Evolutionary conservation across 2,329 filamentous ascomycete genomes (phyloP).

Genomic region (Talaromyces sp.): DNA sequence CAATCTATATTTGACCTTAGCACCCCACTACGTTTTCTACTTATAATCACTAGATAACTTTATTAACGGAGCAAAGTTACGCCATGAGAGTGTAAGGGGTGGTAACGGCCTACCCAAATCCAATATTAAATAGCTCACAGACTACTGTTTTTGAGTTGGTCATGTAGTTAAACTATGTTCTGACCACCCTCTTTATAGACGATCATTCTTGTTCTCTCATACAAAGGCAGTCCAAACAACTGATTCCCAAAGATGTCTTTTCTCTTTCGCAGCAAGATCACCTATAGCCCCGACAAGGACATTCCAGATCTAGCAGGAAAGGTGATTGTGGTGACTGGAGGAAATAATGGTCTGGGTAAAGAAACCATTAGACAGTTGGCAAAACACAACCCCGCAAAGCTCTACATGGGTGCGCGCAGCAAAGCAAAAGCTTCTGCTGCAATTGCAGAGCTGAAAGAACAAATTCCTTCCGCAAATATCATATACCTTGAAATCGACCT

Average conservation of each 20-base stretch:
- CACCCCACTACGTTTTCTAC: no score
- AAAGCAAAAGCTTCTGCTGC: background rate
- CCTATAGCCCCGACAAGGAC: slow-evolving; percentile 38
- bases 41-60: no score
- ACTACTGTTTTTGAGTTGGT: background rate
- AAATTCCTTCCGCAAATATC: background rate
- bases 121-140: background rate
- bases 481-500: background rate
- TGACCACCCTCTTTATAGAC: background rate
- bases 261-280: slow-evolving; percentile 17
- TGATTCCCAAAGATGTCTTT: slow-evolving; percentile 25
- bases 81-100: no score
- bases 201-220: background rate
- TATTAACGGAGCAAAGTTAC: no score
- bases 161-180: background rate
- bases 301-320: slow-evolving; percentile 48
- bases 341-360: slow-evolving; percentile 36
- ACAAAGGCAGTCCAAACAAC: background rate
- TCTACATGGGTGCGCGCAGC: background rate
- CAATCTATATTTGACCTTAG: no score
- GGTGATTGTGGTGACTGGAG: slow-evolving; percentile 53
- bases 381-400: background rate
- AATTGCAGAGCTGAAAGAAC: background rate
- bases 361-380: slow-evolving; percentile 4
- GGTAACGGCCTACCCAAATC: background rate